These are phyloP conservation scores for Chlorella sp. DNA, from an alignment of 139 green algal species.

Conservation along the genomic window DNA sequence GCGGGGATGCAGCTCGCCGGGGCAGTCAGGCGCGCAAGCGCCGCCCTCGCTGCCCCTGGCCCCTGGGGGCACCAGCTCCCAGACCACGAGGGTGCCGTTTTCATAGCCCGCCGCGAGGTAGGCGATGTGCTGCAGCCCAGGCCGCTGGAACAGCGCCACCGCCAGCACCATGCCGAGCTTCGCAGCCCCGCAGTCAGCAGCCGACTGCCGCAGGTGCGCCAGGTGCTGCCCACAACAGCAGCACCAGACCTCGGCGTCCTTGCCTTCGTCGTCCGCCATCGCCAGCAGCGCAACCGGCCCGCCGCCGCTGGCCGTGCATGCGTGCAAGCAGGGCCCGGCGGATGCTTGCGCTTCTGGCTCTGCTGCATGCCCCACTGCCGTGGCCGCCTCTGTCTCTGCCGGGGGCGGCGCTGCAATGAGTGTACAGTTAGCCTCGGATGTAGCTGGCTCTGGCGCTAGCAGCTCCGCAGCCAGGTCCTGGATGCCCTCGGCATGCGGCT, in stretches of 20 bases:
- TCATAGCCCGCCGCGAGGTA: constrained; percentile 56
- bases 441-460: too few relatives aligned
- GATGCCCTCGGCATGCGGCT: too few relatives aligned
- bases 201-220: constrained; percentile 6
- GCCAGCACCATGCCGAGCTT: constrained; percentile 56
- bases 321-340: too few relatives aligned
- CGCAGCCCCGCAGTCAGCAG: neutral
- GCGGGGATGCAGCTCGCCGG: neutral
- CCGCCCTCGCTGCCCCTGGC: neutral
- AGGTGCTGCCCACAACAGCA: constrained; percentile 7
- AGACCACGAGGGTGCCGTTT: constrained; percentile 51
- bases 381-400: too few relatives aligned
- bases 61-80: constrained; percentile 23
- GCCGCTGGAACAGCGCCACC: constrained; percentile 27
- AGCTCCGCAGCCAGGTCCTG: too few relatives aligned
- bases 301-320: neutral
- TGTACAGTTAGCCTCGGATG: too few relatives aligned
- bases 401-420: too few relatives aligned
- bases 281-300: constrained; percentile 9
- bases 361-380: too few relatives aligned
- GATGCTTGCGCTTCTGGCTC: too few relatives aligned
- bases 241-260: constrained; percentile 22
- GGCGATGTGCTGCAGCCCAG: neutral
- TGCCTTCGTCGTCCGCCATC: constrained; percentile 9
- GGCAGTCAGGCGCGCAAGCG: neutral